A percentile compares a stretch with the other conserved stretches of the same genome.
phyloP scores from a whole-genome alignment of 345 rosid genomes.

The Viola odorata region DNA sequence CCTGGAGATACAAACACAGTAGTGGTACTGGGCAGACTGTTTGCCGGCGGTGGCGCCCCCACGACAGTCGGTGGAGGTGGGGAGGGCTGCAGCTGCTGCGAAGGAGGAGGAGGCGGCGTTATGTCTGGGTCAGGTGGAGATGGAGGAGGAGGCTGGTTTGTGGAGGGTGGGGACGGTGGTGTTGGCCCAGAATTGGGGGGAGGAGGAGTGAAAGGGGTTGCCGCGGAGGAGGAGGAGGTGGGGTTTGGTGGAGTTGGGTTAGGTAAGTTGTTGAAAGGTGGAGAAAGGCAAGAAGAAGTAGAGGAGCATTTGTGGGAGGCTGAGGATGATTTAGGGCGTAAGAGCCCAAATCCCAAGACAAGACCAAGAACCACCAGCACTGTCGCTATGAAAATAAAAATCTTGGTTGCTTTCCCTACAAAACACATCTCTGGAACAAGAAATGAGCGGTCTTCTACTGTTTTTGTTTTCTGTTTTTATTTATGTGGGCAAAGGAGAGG shows the following conservation, averaged over 20 bases:
- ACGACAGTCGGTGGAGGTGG: conserved; percentile 28
- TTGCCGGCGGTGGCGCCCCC: conserved; percentile 45
- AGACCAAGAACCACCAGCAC: conserved; percentile 61
- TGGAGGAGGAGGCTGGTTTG: conserved; percentile 28
- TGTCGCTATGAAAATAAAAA: conserved; percentile 87
- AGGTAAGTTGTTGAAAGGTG: conserved; percentile 27
- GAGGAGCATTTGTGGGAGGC: conserved; percentile 52
- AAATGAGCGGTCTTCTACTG: conserved; percentile 8
- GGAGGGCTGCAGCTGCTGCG: conserved; percentile 13
- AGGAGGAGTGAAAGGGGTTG: conserved; percentile 22
- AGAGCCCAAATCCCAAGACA: conserved; percentile 55
- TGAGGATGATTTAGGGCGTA: conserved; percentile 42
- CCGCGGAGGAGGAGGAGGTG: conserved; percentile 7
- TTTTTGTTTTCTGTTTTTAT: not conserved
- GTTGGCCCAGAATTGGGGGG: conserved; percentile 24
- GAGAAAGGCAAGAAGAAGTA: conserved; percentile 39
- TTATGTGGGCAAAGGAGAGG: not conserved
- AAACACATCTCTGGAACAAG: conserved; percentile 49
- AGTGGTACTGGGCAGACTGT: conserved; percentile 44
- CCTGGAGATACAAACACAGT: conserved; percentile 46
- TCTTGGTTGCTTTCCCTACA: conserved; percentile 97
- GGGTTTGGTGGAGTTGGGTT: conserved; percentile 12
- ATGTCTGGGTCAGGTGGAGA: conserved; percentile 18
- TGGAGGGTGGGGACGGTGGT: conserved; percentile 12
- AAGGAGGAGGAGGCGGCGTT: conserved; percentile 22